Evolutionary conservation across 345 rosid genomes (phyloP), one percentile per base, ranked within the genome.

Genomic region (Arabis hirsuta): DNA sequence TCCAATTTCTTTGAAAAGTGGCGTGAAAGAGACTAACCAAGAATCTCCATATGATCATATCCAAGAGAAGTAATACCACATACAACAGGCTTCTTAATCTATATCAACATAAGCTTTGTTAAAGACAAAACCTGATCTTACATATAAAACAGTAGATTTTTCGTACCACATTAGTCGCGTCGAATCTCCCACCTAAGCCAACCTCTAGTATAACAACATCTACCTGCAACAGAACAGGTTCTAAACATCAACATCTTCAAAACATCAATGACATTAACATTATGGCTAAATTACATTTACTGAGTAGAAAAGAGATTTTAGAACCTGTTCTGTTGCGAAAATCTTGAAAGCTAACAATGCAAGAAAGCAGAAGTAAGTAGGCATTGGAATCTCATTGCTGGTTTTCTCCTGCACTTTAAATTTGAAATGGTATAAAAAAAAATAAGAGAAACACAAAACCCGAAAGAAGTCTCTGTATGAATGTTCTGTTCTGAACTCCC

Each of bases 21-120:
- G 24, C 3, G 20, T 0, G 3, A 46, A 61, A 69, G 65, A 81
- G 67, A 89, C 99, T 81, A 84, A 95, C 99, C 99, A 63, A 95
- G 97, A 78, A 95, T 95, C 84, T 95, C 99, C 97, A 88, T 95
- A 81, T 95, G 99, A 73, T 95, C 99, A 80, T 88, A 95, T 45
- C 99, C 99, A 52, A 95, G 97, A 67, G 98, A 92, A 71, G 94
- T 43, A 74, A 95, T 73, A 72, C 96, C 99, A 56, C 99, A 95
- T 0, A 95, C 97, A 20, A 90, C 57, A 47, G 99, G 99, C 71
- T 71, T 76, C 73, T 81, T 84, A 72, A 95, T 85, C 99, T 95
- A 86, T 56, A 76, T 43, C 12, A 75, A 13, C 22, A 50, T 0
- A 41, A 39, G 41, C 31, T 50, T 68, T 54, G 59, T 69, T 27